phyloP scores from a whole-genome alignment of 768 basidiomycete genomes.

The Mycena rosella region DNA sequence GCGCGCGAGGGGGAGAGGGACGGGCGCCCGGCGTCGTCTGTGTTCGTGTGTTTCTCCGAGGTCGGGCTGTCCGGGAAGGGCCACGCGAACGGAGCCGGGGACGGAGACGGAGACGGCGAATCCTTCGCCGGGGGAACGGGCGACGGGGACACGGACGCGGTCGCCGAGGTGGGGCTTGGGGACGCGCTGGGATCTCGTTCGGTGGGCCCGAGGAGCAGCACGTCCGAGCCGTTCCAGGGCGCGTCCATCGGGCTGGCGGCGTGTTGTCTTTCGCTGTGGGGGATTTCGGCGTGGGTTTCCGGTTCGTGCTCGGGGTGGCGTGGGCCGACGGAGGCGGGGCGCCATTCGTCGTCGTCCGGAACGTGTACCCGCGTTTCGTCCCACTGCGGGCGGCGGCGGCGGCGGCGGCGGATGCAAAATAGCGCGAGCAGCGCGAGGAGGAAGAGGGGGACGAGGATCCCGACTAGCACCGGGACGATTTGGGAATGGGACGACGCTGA shows the following conservation, averaged over 20 bases:
- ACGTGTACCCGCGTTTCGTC: no score
- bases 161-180: background rate
- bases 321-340: background rate
- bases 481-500: background rate
- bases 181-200: background rate
- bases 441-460: background rate
- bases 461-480: background rate
- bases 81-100: background rate
- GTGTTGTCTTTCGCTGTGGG: no score
- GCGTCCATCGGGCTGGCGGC: background rate
- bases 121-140: no score
- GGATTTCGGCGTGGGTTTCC: no score
- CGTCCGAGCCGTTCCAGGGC: slow-evolving; percentile 4
- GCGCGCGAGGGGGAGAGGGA: no score
- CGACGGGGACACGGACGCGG: no score
- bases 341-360: background rate
- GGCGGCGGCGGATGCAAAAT: background rate
- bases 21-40: no score
- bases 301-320: no score
- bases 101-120: background rate
- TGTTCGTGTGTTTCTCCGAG: background rate
- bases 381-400: background rate
- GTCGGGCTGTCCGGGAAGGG: no score
- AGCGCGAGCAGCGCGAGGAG: background rate
- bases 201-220: background rate